Conservation (phyloP, 768 basidiomycete species). For the Lanmaoa rubissima region DNA sequence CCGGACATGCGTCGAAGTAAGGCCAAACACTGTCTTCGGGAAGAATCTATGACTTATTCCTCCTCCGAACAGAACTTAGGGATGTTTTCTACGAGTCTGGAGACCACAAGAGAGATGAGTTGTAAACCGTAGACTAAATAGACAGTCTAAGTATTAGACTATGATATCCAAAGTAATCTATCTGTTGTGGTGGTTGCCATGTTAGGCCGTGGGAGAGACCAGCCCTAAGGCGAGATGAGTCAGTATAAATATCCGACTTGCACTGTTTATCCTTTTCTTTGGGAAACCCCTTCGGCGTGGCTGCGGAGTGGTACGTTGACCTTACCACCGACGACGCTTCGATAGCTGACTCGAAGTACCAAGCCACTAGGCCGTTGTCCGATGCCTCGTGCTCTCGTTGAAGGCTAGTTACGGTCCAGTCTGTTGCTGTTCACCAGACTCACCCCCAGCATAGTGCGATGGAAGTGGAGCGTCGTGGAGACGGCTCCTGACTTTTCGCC, state of each 20-base stretch:
- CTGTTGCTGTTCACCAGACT: background rate
- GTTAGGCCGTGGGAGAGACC: constrained; percentile 26
- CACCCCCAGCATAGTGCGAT: constrained; percentile 1
- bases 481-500: constrained; percentile 6
- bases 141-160: background rate
- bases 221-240: constrained; percentile 26
- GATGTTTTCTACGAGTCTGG: constrained; percentile 50
- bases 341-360: constrained; percentile 2
- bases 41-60: constrained; percentile 6
- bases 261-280: background rate
- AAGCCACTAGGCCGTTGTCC: constrained; percentile 23
- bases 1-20: constrained; percentile 71
- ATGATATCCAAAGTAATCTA: constrained; percentile 1
- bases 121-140: constrained; percentile 29
- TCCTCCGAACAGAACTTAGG: constrained; percentile 45
- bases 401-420: background rate
- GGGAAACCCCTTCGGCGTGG: constrained; percentile 37
- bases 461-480: constrained; percentile 15
- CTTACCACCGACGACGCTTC: background rate
- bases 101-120: constrained; percentile 36
- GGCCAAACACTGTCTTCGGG: constrained; percentile 30
- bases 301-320: constrained; percentile 10
- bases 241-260: constrained; percentile 10
- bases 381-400: constrained; percentile 1
- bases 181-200: background rate